Evolutionary conservation across 2,329 filamentous ascomycete genomes (phyloP).

Genomic region (Pseudogymnoascus sp.): DNA sequence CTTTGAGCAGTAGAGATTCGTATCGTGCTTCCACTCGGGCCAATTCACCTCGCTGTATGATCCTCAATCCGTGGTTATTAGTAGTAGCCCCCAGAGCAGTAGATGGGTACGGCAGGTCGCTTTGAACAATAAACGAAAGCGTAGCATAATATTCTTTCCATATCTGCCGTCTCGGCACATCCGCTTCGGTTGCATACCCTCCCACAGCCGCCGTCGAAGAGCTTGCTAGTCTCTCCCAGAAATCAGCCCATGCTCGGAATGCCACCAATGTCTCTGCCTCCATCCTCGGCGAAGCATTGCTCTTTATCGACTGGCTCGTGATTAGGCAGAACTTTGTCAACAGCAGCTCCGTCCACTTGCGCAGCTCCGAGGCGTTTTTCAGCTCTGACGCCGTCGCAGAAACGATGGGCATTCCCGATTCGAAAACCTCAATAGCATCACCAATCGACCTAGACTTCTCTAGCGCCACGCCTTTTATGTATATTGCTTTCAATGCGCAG

Average conservation of each 20-base stretch:
- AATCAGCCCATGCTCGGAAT: constrained; percentile 60
- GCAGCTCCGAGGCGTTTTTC: constrained; percentile 53
- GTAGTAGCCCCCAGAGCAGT: constrained; percentile 32
- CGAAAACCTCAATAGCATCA: constrained; percentile 59
- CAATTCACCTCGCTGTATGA: constrained; percentile 65
- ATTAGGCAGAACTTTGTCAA: constrained; percentile 68
- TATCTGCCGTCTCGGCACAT: constrained; percentile 56
- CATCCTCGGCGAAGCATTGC: constrained; percentile 40
- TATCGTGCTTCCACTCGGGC: constrained; percentile 72
- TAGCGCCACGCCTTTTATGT: constrained; percentile 62
- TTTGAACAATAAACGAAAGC: constrained; percentile 66
- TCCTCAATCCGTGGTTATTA: constrained; percentile 45
- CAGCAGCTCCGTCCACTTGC: constrained; percentile 71
- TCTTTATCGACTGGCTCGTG: constrained; percentile 49
- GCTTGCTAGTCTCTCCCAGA: constrained; percentile 48
- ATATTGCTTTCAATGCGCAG: constrained; percentile 70
- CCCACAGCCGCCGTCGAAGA: constrained; percentile 38
- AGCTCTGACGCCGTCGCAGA: constrained; percentile 42
- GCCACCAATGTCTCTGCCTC: constrained; percentile 47
- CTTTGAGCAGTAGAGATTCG: constrained; percentile 66
- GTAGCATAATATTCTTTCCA: constrained; percentile 82
- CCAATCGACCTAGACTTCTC: constrained; percentile 39
- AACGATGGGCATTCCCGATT: constrained; percentile 57
- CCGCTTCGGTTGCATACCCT: constrained; percentile 49
- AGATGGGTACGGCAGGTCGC: constrained; percentile 51